Conservation (phyloP, 306 rosid species). For the Castanopsis chinensis region DNA sequence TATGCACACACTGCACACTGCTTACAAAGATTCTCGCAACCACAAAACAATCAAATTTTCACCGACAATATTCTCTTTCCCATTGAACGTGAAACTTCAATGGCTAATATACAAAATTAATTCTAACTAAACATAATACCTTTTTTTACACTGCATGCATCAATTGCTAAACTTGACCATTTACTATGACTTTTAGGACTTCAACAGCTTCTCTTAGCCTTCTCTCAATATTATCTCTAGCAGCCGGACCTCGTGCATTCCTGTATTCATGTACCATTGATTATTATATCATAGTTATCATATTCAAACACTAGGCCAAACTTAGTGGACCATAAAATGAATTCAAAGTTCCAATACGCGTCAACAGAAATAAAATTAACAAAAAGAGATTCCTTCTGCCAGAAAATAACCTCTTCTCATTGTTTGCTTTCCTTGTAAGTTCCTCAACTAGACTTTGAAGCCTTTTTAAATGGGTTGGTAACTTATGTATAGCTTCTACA, state of each 20-base stretch:
- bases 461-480: constrained; percentile 64
- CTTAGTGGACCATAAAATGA: not conserved
- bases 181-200: constrained; percentile 50
- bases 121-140: not conserved
- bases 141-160: not conserved
- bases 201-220: constrained; percentile 70
- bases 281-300: not conserved
- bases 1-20: not conserved
- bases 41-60: not conserved
- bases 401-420: constrained; percentile 61
- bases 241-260: constrained; percentile 37
- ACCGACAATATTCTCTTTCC: not conserved
- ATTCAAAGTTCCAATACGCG: not conserved
- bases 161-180: constrained; percentile 1
- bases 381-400: not conserved
- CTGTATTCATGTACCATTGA: constrained; percentile 37
- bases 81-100: constrained; percentile 18
- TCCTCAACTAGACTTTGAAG: constrained; percentile 70
- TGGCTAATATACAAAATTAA: not conserved
- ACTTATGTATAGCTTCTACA: constrained; percentile 47
- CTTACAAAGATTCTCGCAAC: not conserved
- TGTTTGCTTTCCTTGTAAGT: constrained; percentile 47
- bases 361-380: not conserved
- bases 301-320: not conserved
- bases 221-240: constrained; percentile 56